Conservation (phyloP, 768 basidiomycete genomes). For the Trametes cinnabarina region DNA sequence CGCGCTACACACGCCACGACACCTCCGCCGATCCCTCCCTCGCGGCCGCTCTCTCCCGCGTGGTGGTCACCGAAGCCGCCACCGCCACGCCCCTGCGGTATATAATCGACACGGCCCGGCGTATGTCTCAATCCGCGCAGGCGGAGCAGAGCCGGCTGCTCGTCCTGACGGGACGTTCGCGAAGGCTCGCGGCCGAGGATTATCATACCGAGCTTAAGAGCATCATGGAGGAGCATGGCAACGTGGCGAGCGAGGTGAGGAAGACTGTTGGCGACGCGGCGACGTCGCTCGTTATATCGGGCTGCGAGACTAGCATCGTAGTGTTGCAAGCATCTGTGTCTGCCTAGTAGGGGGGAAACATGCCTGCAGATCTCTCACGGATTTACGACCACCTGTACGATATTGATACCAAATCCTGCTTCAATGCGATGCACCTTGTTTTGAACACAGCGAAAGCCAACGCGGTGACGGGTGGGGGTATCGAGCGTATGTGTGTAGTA, state of each 20-base stretch:
- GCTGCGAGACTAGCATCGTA: slow-evolving; percentile 48
- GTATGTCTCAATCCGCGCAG: slow-evolving; percentile 13
- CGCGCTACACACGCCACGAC: slow-evolving; percentile 47
- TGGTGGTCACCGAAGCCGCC: slow-evolving; percentile 54
- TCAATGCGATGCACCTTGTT: no score
- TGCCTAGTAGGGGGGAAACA: neutral
- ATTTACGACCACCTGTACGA: neutral
- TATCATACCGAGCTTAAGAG: slow-evolving; percentile 58
- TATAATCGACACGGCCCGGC: slow-evolving; percentile 42
- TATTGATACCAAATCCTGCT: no score
- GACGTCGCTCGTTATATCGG: slow-evolving; percentile 60
- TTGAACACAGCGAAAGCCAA: no score
- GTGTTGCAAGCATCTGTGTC: slow-evolving; percentile 49
- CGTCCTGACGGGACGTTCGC: slow-evolving; percentile 70
- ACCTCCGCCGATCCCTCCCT: slow-evolving; percentile 23
- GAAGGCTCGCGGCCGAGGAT: slow-evolving; percentile 60
- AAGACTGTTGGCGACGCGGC: slow-evolving; percentile 79
- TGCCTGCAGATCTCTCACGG: neutral
- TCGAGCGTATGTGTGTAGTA: neutral
- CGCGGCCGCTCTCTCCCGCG: slow-evolving; percentile 52
- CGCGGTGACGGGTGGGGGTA: no score
- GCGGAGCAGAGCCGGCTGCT: slow-evolving; percentile 34
- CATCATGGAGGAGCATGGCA: slow-evolving; percentile 34
- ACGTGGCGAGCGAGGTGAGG: slow-evolving; percentile 54
- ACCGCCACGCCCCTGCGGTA: slow-evolving; percentile 56